Evolutionary conservation across 208 protist genomes (phyloP).

Genomic region (Zelonia costaricensis): DNA sequence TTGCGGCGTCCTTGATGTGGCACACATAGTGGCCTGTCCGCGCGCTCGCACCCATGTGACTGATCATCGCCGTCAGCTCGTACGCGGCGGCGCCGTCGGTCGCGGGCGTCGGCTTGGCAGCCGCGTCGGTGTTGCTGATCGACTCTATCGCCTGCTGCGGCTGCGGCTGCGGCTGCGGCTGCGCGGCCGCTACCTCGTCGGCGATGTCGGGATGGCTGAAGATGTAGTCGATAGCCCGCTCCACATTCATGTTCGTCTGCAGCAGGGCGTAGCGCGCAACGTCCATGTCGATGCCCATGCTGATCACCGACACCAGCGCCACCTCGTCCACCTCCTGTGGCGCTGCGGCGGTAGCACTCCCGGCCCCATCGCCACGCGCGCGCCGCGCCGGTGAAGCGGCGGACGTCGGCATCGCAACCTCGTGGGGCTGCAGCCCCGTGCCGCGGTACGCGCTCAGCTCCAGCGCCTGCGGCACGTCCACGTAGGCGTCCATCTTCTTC

Average conservation of each 20-base stretch:
- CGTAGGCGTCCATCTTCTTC: conserved; percentile 90
- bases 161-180: neutral
- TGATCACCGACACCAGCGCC: conserved; percentile 74
- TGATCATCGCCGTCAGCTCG: conserved; percentile 86
- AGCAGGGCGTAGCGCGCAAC: conserved; percentile 79
- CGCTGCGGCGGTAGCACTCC: neutral
- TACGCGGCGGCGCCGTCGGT: conserved; percentile 72
- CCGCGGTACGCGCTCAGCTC: conserved; percentile 60
- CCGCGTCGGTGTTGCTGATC: neutral
- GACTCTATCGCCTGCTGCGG: neutral
- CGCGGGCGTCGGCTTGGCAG: conserved; percentile 2
- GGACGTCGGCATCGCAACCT: conserved; percentile 64
- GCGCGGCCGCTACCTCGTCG: conserved; percentile 23
- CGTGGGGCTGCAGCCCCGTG: conserved; percentile 48
- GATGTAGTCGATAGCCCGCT: conserved; percentile 96
- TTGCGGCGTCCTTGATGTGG: conserved; percentile 78
- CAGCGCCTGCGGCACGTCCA: conserved; percentile 77
- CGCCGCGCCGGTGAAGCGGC: neutral
- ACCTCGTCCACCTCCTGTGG: conserved; percentile 64
- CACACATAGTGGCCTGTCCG: conserved; percentile 92
- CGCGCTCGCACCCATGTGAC: conserved; percentile 90
- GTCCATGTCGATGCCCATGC: conserved; percentile 86
- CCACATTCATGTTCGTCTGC: conserved; percentile 90
- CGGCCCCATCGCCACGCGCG: neutral
- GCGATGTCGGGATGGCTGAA: conserved; percentile 93